Percentiles rank a stretch among this genome's conserved stretches.
Evolutionary conservation across 805 yeast species (phyloP).

Genomic region (Candida wancherniae): DNA sequence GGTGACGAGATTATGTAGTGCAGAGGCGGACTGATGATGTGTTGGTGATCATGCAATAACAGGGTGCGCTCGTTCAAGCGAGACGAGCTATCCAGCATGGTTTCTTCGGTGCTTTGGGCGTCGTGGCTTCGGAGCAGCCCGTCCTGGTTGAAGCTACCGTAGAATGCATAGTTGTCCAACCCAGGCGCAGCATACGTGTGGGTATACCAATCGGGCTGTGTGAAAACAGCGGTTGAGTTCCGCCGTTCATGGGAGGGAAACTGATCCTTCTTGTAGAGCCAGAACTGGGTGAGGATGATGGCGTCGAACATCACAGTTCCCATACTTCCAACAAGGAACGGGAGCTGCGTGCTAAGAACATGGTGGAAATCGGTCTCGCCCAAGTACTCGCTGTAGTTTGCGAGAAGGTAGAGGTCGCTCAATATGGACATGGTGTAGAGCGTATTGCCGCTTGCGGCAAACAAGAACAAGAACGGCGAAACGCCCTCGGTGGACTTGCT

Average conservation of each 20-base stretch:
- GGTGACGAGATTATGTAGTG: conserved; percentile 15
- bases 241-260: no score
- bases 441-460: conserved; percentile 34
- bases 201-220: conserved; percentile 38
- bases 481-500: conserved; percentile 32
- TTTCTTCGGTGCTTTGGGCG: neutral
- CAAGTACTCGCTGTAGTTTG: conserved; percentile 12
- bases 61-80: conserved; percentile 8
- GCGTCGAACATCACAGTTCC: conserved; percentile 27
- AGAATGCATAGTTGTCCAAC: no score
- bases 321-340: conserved; percentile 18
- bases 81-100: neutral
- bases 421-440: conserved; percentile 32
- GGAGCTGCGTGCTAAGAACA: conserved; percentile 18
- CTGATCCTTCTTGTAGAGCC: conserved; percentile 16
- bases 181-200: no score
- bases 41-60: conserved; percentile 11
- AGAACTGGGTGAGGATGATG: conserved; percentile 31
- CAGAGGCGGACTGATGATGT: conserved; percentile 14
- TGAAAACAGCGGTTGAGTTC: conserved; percentile 26
- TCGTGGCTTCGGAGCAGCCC: no score
- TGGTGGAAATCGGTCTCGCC: conserved; percentile 11
- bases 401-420: conserved; percentile 26
- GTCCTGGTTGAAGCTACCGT: no score
- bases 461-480: conserved; percentile 29